phyloP scores from a whole-genome alignment of 768 basidiomycete species.

The Mycena belliarum region DNA sequence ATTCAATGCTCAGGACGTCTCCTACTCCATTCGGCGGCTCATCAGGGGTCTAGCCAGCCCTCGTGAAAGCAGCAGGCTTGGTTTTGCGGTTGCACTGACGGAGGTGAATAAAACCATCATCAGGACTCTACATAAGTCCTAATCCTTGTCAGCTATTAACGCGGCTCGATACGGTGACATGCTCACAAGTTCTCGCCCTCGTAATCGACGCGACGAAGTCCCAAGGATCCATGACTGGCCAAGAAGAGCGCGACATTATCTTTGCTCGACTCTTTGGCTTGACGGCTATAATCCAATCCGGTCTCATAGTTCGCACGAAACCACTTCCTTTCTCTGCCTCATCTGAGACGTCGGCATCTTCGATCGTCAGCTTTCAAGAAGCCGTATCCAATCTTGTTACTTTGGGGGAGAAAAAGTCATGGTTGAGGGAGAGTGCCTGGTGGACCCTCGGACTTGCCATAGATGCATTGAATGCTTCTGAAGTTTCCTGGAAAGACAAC shows the following conservation, averaged over 20 bases:
- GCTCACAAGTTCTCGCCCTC: conserved; percentile 74
- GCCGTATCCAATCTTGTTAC: conserved; percentile 61
- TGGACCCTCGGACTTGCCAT: conserved; percentile 72
- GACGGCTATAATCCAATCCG: conserved; percentile 81
- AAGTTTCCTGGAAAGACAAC: conserved; percentile 70
- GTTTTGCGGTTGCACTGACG: conserved; percentile 94
- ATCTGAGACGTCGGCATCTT: conserved; percentile 54
- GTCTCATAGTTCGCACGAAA: conserved; percentile 66
- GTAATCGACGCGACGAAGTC: conserved; percentile 71
- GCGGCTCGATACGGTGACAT: conserved; percentile 74
- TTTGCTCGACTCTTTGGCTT: conserved; percentile 94
- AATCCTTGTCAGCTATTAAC: conserved; percentile 63
- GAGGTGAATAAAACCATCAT: conserved; percentile 58
- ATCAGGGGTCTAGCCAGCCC: conserved; percentile 89
- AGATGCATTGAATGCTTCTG: conserved; percentile 56
- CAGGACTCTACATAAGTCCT: conserved; percentile 1
- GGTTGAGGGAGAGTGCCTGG: conserved; percentile 91
- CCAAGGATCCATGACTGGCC: conserved; percentile 78
- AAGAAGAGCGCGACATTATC: conserved; percentile 90
- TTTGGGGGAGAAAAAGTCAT: conserved; percentile 82
- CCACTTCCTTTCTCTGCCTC: conserved; percentile 56
- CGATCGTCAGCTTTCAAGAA: conserved; percentile 57
- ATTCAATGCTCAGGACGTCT: conserved; percentile 86
- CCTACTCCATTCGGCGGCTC: conserved; percentile 87
- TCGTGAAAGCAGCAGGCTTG: conserved; percentile 89